Evolutionary conservation across 208 protist genomes (phyloP).

Genomic region (Histomonas meleagridis): DNA sequence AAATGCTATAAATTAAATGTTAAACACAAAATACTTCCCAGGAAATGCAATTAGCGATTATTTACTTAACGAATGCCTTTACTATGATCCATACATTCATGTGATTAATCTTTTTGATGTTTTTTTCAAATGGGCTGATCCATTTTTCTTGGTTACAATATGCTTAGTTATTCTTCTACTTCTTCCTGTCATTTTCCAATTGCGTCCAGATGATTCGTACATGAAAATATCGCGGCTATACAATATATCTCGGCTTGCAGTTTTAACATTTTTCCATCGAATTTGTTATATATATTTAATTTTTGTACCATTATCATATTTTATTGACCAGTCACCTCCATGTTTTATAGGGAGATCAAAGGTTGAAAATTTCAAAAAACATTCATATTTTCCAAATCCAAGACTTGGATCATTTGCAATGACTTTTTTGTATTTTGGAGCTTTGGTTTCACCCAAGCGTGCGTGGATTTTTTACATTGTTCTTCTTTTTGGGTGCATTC

Average conservation of each 20-base stretch:
- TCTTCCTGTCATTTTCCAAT: not conserved
- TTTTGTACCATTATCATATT: not conserved
- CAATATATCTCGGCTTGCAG: not conserved
- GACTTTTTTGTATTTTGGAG: not conserved
- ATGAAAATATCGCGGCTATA: not conserved
- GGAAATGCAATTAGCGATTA: no score
- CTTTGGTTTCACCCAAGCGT: not conserved
- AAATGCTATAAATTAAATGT: no score
- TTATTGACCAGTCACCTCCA: not conserved
- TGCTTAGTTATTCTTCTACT: not conserved
- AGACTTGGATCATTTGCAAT: not conserved
- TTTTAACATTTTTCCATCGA: slow-evolving; percentile 15
- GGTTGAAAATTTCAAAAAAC: no score
- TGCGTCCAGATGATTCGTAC: not conserved
- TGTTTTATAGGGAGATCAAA: not conserved
- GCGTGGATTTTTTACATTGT: not conserved
- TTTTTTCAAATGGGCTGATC: not conserved
- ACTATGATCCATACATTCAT: no score
- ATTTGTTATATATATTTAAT: slow-evolving; percentile 1
- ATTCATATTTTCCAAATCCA: not conserved
- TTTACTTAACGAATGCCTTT: no score
- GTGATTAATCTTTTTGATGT: no score
- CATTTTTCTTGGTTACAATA: not conserved
- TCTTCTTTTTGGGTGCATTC: not conserved
- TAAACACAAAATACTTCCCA: no score